Evolutionary conservation across 208 protist species (phyloP).

Genomic region (Strigomonas galati): DNA sequence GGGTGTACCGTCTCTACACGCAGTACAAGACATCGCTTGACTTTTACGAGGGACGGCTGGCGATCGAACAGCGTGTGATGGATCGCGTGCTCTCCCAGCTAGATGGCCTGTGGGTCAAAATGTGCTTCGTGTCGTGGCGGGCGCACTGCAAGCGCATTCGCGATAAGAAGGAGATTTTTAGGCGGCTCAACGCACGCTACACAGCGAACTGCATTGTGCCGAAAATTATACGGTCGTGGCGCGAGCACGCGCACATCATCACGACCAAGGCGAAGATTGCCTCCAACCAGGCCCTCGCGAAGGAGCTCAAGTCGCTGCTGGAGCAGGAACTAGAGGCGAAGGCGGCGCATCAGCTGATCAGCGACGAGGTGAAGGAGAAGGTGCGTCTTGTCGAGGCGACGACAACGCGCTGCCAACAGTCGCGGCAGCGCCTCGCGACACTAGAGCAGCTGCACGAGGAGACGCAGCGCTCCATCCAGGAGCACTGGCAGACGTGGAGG

Average conservation of each 20-base stretch:
- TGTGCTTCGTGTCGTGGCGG: conserved; percentile 82
- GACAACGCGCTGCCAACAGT: conserved; percentile 40
- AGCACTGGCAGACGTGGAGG: conserved; percentile 76
- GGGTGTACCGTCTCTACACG: conserved; percentile 47
- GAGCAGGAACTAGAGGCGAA: conserved; percentile 55
- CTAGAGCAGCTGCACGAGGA: conserved; percentile 56
- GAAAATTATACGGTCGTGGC: conserved; percentile 56
- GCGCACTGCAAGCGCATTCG: conserved; percentile 52
- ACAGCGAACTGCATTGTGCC: conserved; percentile 43
- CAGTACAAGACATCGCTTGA: conserved; percentile 31
- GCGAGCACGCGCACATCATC: conserved; percentile 68
- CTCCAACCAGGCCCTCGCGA: conserved; percentile 36
- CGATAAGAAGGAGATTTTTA: conserved; percentile 58
- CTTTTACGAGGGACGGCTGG: conserved; percentile 32
- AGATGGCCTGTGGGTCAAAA: conserved; percentile 74
- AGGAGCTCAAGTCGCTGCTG: conserved; percentile 70
- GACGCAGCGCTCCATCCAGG: conserved; percentile 46
- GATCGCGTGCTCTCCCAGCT: conserved; percentile 63
- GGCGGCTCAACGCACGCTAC: conserved; percentile 43
- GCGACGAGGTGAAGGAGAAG: conserved; percentile 72
- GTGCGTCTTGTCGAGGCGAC: conserved; percentile 45
- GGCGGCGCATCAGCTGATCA: conserved; percentile 54
- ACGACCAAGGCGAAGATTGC: conserved; percentile 60
- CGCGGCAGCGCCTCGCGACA: conserved; percentile 30
- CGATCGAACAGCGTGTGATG: conserved; percentile 63